Evolutionary conservation across 305 asterid genomes (phyloP).

Genomic region (Euphrasia arctica): DNA sequence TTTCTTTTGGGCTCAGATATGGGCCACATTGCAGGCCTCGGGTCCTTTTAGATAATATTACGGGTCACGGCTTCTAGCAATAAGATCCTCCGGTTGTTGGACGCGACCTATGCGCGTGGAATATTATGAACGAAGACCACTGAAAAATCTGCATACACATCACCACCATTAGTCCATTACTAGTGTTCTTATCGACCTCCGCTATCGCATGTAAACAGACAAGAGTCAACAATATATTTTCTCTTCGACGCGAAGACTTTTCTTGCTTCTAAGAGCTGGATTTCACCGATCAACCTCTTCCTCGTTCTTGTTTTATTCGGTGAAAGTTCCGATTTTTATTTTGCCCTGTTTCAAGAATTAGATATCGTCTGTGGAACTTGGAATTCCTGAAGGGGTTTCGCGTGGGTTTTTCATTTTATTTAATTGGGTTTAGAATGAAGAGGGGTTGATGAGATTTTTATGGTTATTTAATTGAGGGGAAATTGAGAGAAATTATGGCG

Average conservation of each 20-base stretch:
- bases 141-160: too few species aligned
- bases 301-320: slow-evolving; percentile 13
- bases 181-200: too few species aligned
- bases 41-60: too few species aligned
- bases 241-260: slow-evolving; percentile 31
- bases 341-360: slow-evolving; percentile 10
- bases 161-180: too few species aligned
- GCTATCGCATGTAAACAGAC: too few species aligned
- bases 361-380: slow-evolving; percentile 3
- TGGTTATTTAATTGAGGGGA: slow-evolving; percentile 5
- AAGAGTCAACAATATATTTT: slow-evolving; percentile 36
- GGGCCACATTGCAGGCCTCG: too few species aligned
- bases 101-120: too few species aligned
- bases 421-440: slow-evolving; percentile 9
- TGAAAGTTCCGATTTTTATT: slow-evolving; percentile 13
- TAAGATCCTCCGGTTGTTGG: too few species aligned
- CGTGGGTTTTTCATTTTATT: not conserved
- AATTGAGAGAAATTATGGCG: slow-evolving; percentile 44
- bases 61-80: too few species aligned
- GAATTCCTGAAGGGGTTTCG: slow-evolving; percentile 25
- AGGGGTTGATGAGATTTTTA: too few species aligned
- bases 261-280: slow-evolving; percentile 25
- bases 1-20: too few species aligned
- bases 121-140: too few species aligned
- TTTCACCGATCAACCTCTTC: slow-evolving; percentile 13